A percentile compares a stretch with the other conserved stretches of the same genome.
Conservation (phyloP, 2,329 filamentous ascomycete species). For the Madurella fahalii region DNA sequence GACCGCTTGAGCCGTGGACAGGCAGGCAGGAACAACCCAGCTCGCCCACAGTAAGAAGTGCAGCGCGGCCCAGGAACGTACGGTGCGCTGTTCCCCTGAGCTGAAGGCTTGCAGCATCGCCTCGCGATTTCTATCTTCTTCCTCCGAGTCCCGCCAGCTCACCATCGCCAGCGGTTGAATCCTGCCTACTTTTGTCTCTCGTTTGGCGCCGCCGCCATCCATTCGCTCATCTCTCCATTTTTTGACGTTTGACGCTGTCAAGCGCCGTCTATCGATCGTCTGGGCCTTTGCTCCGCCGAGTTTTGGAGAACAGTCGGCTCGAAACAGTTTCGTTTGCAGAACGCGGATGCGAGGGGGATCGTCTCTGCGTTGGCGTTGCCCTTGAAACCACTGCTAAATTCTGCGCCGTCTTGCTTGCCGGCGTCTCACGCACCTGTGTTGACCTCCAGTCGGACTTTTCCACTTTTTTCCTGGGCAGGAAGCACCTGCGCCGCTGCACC, state of each 20-base stretch:
- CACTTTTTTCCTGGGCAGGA: background rate
- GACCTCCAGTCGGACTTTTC: background rate
- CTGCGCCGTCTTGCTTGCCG: slow-evolving; percentile 8
- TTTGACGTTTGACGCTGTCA: background rate
- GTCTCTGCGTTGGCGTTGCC: slow-evolving; percentile 14
- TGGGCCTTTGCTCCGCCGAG: background rate
- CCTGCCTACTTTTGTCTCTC: background rate
- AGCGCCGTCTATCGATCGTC: background rate
- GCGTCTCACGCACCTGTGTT: background rate
- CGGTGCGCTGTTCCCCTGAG: slow-evolving; percentile 3
- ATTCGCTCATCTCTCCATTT: background rate
- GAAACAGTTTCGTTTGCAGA: slow-evolving; percentile 17
- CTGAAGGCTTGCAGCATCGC: background rate
- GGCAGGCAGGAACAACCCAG: too few relatives aligned
- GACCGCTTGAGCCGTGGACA: too few relatives aligned
- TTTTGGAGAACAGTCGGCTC: slow-evolving; percentile 4
- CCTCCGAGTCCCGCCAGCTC: background rate
- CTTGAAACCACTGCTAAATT: slow-evolving; percentile 25
- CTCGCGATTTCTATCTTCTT: slow-evolving; percentile 4
- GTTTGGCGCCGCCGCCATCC: background rate
- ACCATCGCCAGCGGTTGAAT: background rate
- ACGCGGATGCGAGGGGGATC: slow-evolving; percentile 11
- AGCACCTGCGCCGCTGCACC: slow-evolving; percentile 11
- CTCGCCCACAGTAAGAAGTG: too few relatives aligned
- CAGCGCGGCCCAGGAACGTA: background rate